Conservation (phyloP, 495 filamentous ascomycete genomes). For the Penicillium pulvis region DNA sequence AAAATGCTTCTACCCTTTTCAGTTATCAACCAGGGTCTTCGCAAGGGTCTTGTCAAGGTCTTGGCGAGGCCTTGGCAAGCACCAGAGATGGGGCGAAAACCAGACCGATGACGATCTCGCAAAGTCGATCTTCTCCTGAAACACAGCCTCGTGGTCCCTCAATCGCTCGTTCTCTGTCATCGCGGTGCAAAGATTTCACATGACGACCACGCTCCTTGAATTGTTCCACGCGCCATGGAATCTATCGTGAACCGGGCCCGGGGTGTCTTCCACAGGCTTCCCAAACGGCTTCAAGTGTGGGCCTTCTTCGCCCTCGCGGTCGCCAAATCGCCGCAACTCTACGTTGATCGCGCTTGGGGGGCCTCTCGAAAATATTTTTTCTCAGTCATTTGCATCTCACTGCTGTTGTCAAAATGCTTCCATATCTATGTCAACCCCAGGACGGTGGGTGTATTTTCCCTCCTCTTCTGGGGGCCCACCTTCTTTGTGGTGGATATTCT, state of each 20-base stretch:
- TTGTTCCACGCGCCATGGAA: background rate
- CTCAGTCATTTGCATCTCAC: conserved; percentile 23
- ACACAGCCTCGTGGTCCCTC: background rate
- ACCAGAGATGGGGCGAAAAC: background rate
- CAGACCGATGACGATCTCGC: background rate
- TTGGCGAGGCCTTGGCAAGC: background rate
- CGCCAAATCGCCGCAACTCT: conserved; percentile 13
- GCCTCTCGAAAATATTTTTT: conserved; percentile 20
- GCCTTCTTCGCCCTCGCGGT: conserved; percentile 11
- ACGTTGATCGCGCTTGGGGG: conserved; percentile 16
- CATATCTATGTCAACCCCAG: conserved; percentile 25
- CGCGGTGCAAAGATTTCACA: background rate
- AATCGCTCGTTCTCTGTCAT: background rate
- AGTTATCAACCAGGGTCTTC: background rate
- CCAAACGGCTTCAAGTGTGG: conserved; percentile 1
- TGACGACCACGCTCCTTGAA: background rate
- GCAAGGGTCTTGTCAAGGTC: background rate
- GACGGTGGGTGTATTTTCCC: conserved; percentile 10
- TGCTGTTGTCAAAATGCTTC: conserved; percentile 26
- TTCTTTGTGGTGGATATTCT: conserved; percentile 31
- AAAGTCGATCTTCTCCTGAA: background rate
- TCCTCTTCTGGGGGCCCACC: conserved; percentile 25
- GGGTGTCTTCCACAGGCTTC: conserved; percentile 6
- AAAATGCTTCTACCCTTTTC: background rate
- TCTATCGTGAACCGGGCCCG: background rate